These are phyloP conservation scores for Silene noctiflora DNA, from an alignment of 179 eudicot genomes.

Conservation along the genomic window DNA sequence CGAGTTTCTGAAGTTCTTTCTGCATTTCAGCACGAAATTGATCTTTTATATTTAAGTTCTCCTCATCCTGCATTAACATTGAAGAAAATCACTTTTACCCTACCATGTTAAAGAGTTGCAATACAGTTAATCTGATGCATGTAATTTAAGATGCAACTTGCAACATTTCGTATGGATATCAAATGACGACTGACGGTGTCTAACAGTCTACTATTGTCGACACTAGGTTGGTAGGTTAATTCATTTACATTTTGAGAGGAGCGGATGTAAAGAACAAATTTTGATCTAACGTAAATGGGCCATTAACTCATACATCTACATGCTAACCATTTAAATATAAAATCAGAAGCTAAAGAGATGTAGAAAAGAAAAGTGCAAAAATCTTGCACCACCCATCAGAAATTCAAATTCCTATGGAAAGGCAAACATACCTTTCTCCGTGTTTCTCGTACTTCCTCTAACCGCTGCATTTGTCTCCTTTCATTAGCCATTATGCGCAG, in stretches of 20 bases:
- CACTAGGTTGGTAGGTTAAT: background rate
- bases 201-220: background rate
- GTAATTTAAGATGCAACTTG: background rate
- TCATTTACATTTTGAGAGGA: background rate
- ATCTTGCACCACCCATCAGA: too few species aligned
- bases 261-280: background rate
- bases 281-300: background rate
- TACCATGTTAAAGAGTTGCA: too few species aligned
- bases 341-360: too few species aligned
- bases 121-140: conserved; percentile 6
- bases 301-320: background rate
- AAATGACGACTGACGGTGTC: background rate
- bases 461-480: conserved; percentile 73
- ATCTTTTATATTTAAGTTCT: conserved; percentile 65
- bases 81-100: background rate
- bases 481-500: conserved; percentile 73
- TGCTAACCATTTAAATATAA: too few species aligned
- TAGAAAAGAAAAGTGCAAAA: too few species aligned
- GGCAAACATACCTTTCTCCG: conserved; percentile 56
- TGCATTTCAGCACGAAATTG: conserved; percentile 49
- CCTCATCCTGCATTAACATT: conserved; percentile 51
- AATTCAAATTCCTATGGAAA: too few species aligned
- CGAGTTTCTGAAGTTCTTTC: conserved; percentile 48
- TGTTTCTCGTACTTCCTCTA: conserved; percentile 79
- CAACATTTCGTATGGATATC: too few species aligned